Base-by-base conservation (phyloP, 106 monocot genomes). In the Dendrobium chrysotoxum region DNA sequence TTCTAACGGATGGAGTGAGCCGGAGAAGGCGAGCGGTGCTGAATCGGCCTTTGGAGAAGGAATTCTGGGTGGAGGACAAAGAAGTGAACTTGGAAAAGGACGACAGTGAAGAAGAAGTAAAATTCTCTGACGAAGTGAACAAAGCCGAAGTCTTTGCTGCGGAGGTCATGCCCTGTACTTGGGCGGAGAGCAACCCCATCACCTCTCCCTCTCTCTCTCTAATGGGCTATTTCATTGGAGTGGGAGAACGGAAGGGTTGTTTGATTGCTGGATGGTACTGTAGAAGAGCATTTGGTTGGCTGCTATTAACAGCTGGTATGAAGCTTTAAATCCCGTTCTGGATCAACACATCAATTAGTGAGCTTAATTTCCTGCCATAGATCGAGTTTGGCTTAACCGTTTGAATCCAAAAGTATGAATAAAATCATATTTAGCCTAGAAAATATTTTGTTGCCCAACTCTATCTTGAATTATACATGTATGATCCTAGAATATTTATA, bases 1-100 rank as follows among this genome's bases (percentile, higher is more conserved):
- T 82, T 31, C 39, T 55, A 39, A 46, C 39, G 26, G 70, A 44
- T n/a, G 75, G 53, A 42, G 65, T 64, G 5, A 79, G 57, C 46
- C 26, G 40, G 26, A 82, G 61, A 1, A 39, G 11, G 31, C 31
- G 76, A 7, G 25, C 12, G 66, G 79, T 54, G 44, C 20, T 15
- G 68, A 82, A 71, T 6, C 82, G 86, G 76, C 68, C 79, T 76
- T 75, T 86, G 66, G 28, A 76, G 76, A 86, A 86, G 20, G 75
- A 75, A 46, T 3, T 82, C 76, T 50, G 50, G 2, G 50, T 50
- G 50, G 44, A 44, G 44, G 78, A 74, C 42, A 61, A 26, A 39
- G 66, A 30, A 4, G 39, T 42, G 41, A 18, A n/a, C 65, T 80
- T n/a, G 15, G 38, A 41, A 39, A 84, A 66, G 8, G 84, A 77